Evolutionary conservation across 2,329 filamentous ascomycete species (phyloP), one percentile per base, ranked within the genome.

Genomic region (Fonsecaea pedrosoi): DNA sequence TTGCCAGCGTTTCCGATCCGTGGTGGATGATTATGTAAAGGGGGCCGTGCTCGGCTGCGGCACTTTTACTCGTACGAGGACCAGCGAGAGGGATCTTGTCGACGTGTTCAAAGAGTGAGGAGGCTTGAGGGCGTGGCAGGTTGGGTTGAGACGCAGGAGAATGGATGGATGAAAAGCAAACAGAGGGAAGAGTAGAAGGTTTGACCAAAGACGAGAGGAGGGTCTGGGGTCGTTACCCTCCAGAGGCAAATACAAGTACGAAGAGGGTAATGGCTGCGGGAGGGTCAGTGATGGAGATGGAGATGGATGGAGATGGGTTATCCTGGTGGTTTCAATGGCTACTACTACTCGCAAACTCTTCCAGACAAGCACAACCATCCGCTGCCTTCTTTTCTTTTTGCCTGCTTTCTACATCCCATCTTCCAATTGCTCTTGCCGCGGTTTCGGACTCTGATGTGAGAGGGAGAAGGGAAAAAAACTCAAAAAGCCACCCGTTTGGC

Each of bases 11-110:
- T 40, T 25, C 59, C 59, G 42, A 25, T 48, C 59, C 37, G 42
- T 32, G 25, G 32, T 35, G 59, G 42, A 8, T 21, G 60, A 55
- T 62, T 62, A 62, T 55, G 60, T 62, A 62, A 62, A 45, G 60
- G 53, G 15, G 60, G 60, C 60, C 60, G 60, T 62, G 60, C 50
- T 62, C 25, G 38, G 56, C 25, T 56, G 59, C 59, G 45, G 59
- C 59, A 61, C 37, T 61, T 61, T 54, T 38, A 55, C 53, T 54
- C 25, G 25, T 25, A 25, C 25, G 25, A 48, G 59, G 30, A 55
- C 53, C 21, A 35, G 50, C 50, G 15, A n/a, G 48, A 15, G 18
- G 30, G 25, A 32, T n/a, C 45, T 40, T 30, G 48, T 48, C 59
- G 32, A 61, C 57, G 59, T 54, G 59, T 25, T 61, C 59, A 34